Percentiles rank a stretch among this genome's conserved stretches.
Conservation (phyloP, 139 green algal genomes). For the Trebouxia sp. region DNA sequence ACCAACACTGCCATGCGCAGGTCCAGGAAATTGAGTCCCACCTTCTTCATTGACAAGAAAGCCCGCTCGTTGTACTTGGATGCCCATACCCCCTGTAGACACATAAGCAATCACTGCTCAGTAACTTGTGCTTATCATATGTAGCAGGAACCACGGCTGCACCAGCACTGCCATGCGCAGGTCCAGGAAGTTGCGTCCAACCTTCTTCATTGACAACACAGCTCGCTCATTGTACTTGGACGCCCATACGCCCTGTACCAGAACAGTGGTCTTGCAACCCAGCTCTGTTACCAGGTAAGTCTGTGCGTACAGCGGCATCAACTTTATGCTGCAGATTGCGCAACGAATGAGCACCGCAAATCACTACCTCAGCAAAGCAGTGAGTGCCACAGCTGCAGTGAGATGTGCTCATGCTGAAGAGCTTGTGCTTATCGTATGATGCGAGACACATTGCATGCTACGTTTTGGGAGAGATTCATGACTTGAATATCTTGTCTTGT, state of each 20-base stretch:
- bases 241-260: constrained; percentile 91
- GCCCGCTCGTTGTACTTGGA: constrained; percentile 98
- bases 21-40: constrained; percentile 80
- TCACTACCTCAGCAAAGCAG: background rate
- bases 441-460: no score
- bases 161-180: constrained; percentile 98
- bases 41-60: constrained; percentile 78
- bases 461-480: no score
- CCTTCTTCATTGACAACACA: constrained; percentile 78
- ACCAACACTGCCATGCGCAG: constrained; percentile 98
- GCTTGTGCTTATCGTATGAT: no score
- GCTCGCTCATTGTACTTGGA: constrained; percentile 98
- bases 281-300: no score
- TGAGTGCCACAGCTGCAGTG: background rate
- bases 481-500: no score
- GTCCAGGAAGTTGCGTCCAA: constrained; percentile 80
- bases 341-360: no score
- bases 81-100: constrained; percentile 86
- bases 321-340: no score
- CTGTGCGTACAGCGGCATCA: no score
- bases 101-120: background rate
- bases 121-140: no score
- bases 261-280: no score
- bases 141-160: constrained; percentile 89
- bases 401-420: background rate